A percentile compares a stretch with the other conserved stretches of the same genome.
phyloP scores from a whole-genome alignment of 441 rosid genomes.

The Corymbia citriodora region DNA sequence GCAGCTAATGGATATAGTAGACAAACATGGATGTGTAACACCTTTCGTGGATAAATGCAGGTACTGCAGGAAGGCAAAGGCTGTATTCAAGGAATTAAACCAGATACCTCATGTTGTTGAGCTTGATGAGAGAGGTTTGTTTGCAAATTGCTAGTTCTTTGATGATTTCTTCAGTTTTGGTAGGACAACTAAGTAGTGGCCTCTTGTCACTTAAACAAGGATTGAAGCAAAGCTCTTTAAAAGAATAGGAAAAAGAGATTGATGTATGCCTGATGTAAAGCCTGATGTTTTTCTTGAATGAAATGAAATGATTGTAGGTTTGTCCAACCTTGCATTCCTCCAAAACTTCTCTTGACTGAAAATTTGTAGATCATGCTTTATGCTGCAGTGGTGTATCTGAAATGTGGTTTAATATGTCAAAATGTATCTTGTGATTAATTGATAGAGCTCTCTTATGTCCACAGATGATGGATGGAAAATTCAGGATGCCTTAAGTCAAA shows the following conservation, averaged over 20 bases:
- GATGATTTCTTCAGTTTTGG: background rate
- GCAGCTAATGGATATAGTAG: background rate
- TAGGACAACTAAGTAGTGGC: background rate
- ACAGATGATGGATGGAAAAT: conserved; percentile 67
- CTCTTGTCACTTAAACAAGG: background rate
- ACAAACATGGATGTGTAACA: background rate
- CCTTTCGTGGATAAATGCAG: background rate
- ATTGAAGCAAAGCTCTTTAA: background rate
- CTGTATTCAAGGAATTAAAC: background rate
- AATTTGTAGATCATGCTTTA: background rate
- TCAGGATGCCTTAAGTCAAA: conserved; percentile 62
- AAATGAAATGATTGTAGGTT: background rate
- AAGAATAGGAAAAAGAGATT: background rate
- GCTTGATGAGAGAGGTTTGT: background rate
- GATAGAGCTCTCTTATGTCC: conserved; percentile 1
- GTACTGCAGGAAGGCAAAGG: background rate
- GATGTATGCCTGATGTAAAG: background rate
- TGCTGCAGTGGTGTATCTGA: background rate
- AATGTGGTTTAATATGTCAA: background rate
- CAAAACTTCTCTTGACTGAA: background rate
- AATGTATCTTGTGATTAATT: background rate
- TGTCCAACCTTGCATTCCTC: background rate
- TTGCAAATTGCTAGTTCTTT: background rate
- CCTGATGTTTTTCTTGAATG: background rate
- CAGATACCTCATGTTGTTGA: background rate